Percentiles rank a stretch among this genome's conserved stretches.
Evolutionary conservation across 1,284 basidiomycete species (phyloP).

Genomic region (Tylopilus sp.): DNA sequence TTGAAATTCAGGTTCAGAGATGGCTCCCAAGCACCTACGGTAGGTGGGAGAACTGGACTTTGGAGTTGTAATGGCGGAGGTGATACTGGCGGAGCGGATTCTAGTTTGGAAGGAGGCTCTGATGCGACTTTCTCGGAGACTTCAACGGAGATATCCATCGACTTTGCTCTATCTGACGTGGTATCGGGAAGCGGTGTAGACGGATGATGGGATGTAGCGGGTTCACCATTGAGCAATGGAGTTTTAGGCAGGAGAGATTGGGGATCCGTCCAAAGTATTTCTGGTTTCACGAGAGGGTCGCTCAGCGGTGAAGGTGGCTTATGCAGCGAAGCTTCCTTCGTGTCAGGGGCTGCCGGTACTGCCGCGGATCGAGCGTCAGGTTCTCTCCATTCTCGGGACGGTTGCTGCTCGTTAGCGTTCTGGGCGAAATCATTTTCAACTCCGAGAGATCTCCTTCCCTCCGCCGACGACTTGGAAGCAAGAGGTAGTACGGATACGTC

Average conservation of each 20-base stretch:
- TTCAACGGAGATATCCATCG: conserved; percentile 1
- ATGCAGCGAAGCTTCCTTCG: not conserved
- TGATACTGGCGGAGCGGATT: not conserved
- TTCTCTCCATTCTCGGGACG: not conserved
- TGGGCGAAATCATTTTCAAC: not conserved
- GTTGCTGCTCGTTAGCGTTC: conserved; percentile 3
- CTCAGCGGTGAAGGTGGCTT: not conserved
- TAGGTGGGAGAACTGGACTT: conserved; percentile 14
- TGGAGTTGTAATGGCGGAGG: not conserved
- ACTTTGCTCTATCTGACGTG: not conserved
- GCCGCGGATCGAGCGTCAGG: not conserved
- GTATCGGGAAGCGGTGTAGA: not conserved
- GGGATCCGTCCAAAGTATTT: not conserved
- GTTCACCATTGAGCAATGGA: not conserved
- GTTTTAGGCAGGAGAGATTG: not conserved
- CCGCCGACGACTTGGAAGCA: not conserved
- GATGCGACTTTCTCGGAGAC: not conserved
- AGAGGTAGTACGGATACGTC: not conserved
- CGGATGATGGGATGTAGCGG: not conserved
- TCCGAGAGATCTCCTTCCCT: not conserved
- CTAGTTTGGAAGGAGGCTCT: not conserved
- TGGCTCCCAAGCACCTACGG: conserved; percentile 14
- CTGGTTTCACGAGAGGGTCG: not conserved
- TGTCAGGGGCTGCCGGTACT: not conserved
- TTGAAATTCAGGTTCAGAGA: conserved; percentile 21